Evolutionary conservation across 2,329 filamentous ascomycete genomes (phyloP).

Genomic region (Penicillium sp.): DNA sequence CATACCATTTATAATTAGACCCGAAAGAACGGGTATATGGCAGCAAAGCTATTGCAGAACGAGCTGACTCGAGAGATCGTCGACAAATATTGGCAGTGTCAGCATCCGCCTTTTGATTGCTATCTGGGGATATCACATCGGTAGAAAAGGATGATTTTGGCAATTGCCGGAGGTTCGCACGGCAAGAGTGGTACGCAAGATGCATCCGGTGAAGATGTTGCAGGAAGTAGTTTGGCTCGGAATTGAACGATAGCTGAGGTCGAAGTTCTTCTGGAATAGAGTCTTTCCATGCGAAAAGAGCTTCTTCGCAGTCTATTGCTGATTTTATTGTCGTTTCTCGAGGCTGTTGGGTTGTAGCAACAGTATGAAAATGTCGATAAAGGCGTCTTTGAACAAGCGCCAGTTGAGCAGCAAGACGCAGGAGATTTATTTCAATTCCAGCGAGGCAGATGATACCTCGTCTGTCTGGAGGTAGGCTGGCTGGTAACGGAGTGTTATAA

Average conservation of each 20-base stretch:
- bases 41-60: background rate
- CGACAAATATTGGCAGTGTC: background rate
- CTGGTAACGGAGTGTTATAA: slow-evolving; percentile 16
- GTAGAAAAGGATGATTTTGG: background rate
- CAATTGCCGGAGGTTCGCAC: slow-evolving; percentile 16
- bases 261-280: slow-evolving; percentile 3
- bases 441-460: slow-evolving; percentile 10
- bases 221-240: slow-evolving; percentile 1
- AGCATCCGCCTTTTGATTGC: background rate
- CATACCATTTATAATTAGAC: slow-evolving; percentile 10
- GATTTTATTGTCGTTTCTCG: background rate
- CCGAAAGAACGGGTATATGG: background rate
- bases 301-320: slow-evolving; percentile 10
- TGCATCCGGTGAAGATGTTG: slow-evolving; percentile 18
- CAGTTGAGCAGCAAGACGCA: slow-evolving; percentile 14
- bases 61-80: slow-evolving; percentile 2
- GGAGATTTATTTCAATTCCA: slow-evolving; percentile 11
- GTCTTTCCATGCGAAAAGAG: slow-evolving; percentile 12
- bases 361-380: slow-evolving; percentile 12
- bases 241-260: slow-evolving; percentile 1
- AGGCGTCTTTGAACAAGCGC: slow-evolving; percentile 14
- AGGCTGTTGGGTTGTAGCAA: background rate
- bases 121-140: background rate
- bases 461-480: slow-evolving; percentile 5
- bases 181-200: slow-evolving; percentile 17